A percentile compares a stretch with the other conserved stretches of the same genome.
These are phyloP conservation scores for Backusella macrospora DNA, from an alignment of 192 early-diverging fungal species.

Conservation along the genomic window DNA sequence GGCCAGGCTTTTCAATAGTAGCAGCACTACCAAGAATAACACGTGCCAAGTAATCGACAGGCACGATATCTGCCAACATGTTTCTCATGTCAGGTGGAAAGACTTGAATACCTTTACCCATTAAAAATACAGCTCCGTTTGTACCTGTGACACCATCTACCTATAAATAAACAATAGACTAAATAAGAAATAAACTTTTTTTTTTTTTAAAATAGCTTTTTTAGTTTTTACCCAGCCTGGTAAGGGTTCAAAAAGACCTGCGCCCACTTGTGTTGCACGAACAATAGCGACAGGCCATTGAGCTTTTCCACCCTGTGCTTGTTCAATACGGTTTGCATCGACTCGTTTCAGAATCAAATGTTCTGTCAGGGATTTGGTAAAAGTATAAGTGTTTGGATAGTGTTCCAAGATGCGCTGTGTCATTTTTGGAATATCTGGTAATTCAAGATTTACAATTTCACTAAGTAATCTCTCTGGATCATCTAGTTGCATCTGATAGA, in stretches of 20 bases:
- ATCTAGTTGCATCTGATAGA: slow-evolving; percentile 41
- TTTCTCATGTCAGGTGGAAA: slow-evolving; percentile 35
- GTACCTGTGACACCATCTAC: slow-evolving; percentile 43
- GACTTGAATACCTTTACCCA: slow-evolving; percentile 37
- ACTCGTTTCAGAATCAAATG: slow-evolving; percentile 48
- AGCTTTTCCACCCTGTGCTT: slow-evolving; percentile 40
- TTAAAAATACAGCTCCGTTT: slow-evolving; percentile 32
- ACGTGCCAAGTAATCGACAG: slow-evolving; percentile 40
- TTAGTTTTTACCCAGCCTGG: slow-evolving; percentile 39
- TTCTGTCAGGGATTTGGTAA: slow-evolving; percentile 54
- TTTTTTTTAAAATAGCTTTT: background rate
- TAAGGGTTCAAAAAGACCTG: slow-evolving; percentile 37
- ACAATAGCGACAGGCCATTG: slow-evolving; percentile 47
- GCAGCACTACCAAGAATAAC: slow-evolving; percentile 31
- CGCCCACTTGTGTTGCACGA: slow-evolving; percentile 39
- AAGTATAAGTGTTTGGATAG: slow-evolving; percentile 57
- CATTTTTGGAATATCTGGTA: slow-evolving; percentile 45
- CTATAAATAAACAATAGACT: slow-evolving; percentile 21
- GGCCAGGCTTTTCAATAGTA: slow-evolving; percentile 25
- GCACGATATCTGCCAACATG: slow-evolving; percentile 39
- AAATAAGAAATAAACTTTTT: background rate
- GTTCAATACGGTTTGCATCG: slow-evolving; percentile 41
- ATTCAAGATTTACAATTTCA: slow-evolving; percentile 39
- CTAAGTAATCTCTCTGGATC: slow-evolving; percentile 41
- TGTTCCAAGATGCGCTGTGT: slow-evolving; percentile 37